Base-by-base conservation (phyloP, 2,329 filamentous ascomycete species). In the Alternaria triticimaculans region DNA sequence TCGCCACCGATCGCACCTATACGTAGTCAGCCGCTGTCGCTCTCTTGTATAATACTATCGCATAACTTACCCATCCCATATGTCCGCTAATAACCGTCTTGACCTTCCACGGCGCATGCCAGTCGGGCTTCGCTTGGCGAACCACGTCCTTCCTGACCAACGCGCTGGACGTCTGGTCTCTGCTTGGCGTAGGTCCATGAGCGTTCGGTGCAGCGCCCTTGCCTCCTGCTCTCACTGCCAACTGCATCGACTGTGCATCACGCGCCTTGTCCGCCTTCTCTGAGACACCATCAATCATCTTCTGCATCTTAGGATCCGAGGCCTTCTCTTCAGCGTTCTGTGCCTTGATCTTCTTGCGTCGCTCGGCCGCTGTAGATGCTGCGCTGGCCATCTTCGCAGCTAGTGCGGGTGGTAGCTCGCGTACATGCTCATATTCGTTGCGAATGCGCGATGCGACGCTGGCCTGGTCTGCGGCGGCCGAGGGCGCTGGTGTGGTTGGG, bases 51-150 rank as follows among this genome's bases (percentile, higher is more conserved):
- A 11, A 20, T 43, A 5, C 8, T 14, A 20, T 18, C 1, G 11
- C 6, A 20, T 9, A 21, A 50, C 74, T 69, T 67, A 99, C 96
- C 96, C 96, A 99, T n/a, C 56, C 96, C 72, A 99, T 82, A 79
- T 98, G 96, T 15, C 96, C 96, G 1, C 94, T 97, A 69, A 99
- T 97, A 65, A 99, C 96, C 65, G 96, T 89, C 91, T 97, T 96
- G 64, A 98, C 67, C 86, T 97, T 98, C 96, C 96, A 99, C 12
- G 96, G 96, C 65, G 94, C 89, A 79, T 99, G 96, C 96, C 96
- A 99, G 62, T 97, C 91, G 1, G 96, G 96, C 79, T 90, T 93
- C 61, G 89, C 85, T 71, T 90, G 89, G 71, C 87, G 84, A 58
- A 90, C 87, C 15, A 87, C 88, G 45, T 89, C 88, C 71, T 88